phyloP scores from a whole-genome alignment of 2,329 filamentous ascomycete species.

The Sarocladium brachiariae region DNA sequence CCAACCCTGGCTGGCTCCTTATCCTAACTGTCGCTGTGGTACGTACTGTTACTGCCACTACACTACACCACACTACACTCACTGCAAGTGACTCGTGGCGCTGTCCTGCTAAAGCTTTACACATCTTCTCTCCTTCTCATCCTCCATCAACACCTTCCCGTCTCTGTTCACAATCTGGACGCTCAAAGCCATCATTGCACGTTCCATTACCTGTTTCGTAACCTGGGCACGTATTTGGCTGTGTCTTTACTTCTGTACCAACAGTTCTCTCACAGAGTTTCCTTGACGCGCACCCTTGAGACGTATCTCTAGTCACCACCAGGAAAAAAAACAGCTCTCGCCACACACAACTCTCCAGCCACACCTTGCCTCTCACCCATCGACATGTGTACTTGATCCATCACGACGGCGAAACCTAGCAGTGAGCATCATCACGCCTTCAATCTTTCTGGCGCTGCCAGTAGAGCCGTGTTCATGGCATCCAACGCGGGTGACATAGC shows the following conservation, averaged over 20 bases:
- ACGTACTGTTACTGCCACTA: not conserved
- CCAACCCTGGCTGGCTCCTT: slow-evolving; percentile 8
- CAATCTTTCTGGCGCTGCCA: slow-evolving; percentile 3
- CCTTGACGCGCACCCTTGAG: not conserved
- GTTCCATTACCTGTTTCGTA: not conserved
- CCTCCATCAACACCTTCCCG: slow-evolving; percentile 6
- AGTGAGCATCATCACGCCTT: not conserved
- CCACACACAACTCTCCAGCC: slow-evolving; percentile 9
- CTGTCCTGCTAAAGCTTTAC: slow-evolving; percentile 5
- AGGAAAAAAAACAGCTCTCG: slow-evolving; percentile 8
- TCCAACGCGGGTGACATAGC: slow-evolving; percentile 46
- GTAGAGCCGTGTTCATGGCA: slow-evolving; percentile 35
- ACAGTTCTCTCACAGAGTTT: not conserved
- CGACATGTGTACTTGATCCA: slow-evolving; percentile 8
- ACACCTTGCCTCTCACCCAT: slow-evolving; percentile 2
- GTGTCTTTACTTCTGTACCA: not conserved
- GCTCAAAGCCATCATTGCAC: not conserved
- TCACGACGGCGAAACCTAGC: slow-evolving; percentile 1
- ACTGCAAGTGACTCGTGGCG: slow-evolving; percentile 6
- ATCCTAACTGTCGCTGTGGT: not conserved
- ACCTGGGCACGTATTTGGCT: not conserved
- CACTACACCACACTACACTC: too few relatives aligned
- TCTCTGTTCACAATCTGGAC: not conserved
- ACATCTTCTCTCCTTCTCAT: slow-evolving; percentile 8
- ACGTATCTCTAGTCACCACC: not conserved